Conservation (phyloP, 257 asterid genomes). For the Solanum verrucosum region DNA sequence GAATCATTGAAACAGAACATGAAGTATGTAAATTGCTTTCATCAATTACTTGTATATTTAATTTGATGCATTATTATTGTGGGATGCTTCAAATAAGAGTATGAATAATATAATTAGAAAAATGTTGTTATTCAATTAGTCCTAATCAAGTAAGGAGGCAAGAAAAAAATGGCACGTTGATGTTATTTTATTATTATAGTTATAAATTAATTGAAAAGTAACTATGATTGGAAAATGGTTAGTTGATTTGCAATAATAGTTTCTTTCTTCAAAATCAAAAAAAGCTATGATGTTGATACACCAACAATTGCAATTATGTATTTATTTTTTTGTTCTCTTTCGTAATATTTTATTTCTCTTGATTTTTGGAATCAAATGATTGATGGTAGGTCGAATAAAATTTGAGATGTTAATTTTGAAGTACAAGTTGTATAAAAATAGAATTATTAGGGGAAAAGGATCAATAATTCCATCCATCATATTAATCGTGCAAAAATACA, state of each 20-base stretch:
- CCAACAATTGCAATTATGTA: neutral
- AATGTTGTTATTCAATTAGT: neutral
- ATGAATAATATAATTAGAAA: neutral
- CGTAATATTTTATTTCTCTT: neutral
- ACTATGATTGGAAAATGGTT: neutral
- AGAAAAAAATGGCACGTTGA: neutral
- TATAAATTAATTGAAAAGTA: neutral
- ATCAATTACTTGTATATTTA: neutral
- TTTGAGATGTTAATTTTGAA: neutral
- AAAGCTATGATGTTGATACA: neutral
- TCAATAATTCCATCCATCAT: too few relatives aligned
- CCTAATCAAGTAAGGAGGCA: neutral
- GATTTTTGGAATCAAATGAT: neutral
- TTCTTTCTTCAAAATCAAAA: neutral
- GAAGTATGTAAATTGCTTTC: neutral
- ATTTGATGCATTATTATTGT: neutral
- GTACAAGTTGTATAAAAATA: neutral
- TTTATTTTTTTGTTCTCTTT: neutral
- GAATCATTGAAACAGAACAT: neutral
- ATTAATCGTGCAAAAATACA: too few relatives aligned
- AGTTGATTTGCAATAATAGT: neutral
- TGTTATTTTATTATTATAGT: neutral
- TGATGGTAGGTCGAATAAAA: neutral
- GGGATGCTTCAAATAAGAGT: neutral
- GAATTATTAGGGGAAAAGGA: neutral